Percentiles rank a stretch among this genome's conserved stretches.
Conservation (phyloP, 1,284 basidiomycete species). For the Anthracocystis walkeri region DNA sequence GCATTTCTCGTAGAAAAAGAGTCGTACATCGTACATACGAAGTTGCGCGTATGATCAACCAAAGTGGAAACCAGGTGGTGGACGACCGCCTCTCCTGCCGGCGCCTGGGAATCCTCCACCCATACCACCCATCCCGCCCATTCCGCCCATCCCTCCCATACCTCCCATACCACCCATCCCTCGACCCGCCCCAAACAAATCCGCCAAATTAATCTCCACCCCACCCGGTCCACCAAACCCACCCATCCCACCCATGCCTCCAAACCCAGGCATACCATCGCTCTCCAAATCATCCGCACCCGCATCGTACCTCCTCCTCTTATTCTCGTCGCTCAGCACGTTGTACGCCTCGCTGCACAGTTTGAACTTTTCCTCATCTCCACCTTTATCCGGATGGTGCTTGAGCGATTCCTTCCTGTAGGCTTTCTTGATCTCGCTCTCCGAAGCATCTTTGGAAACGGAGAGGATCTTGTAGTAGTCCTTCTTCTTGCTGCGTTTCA, state of each 20-base stretch:
- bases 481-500: conserved; percentile 67
- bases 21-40: not conserved
- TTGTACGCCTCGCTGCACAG: conserved; percentile 66
- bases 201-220: conserved; percentile 63
- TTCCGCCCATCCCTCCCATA: conserved; percentile 32
- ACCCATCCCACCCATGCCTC: conserved; percentile 20
- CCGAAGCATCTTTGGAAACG: conserved; percentile 78
- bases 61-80: conserved; percentile 53
- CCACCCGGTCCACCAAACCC: conserved; percentile 57
- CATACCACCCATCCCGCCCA: conserved; percentile 30
- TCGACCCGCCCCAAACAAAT: conserved; percentile 62
- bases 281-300: conserved; percentile 65
- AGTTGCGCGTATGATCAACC: conserved; percentile 16
- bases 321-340: conserved; percentile 61
- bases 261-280: conserved; percentile 45
- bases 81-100: conserved; percentile 31
- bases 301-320: conserved; percentile 65
- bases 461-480: conserved; percentile 84
- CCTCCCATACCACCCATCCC: conserved; percentile 51
- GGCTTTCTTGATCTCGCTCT: conserved; percentile 82
- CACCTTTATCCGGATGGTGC: conserved; percentile 69
- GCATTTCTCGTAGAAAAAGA: too few species aligned
- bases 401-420: conserved; percentile 65
- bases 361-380: conserved; percentile 69
- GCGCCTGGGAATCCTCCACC: conserved; percentile 30